These are phyloP conservation scores for Epichloe sp. DNA, from an alignment of 2,329 filamentous ascomycete genomes.

Conservation along the genomic window DNA sequence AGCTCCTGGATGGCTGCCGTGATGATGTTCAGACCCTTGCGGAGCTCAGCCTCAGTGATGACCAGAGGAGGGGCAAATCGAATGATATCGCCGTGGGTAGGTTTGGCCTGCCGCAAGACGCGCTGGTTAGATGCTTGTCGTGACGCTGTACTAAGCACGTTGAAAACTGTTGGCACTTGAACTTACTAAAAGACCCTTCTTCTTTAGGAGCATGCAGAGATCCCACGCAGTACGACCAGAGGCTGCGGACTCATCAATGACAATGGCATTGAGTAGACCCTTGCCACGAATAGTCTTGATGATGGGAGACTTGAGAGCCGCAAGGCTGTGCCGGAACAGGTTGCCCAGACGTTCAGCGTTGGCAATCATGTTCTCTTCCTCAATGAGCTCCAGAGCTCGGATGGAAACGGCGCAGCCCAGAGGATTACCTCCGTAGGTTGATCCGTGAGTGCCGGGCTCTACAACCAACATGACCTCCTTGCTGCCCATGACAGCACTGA, in stretches of 20 bases:
- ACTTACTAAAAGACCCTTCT: conserved; percentile 81
- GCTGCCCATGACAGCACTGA: conserved; percentile 77
- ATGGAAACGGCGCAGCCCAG: conserved; percentile 92
- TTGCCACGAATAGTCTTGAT: conserved; percentile 79
- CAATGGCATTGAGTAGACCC: conserved; percentile 86
- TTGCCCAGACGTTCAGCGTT: conserved; percentile 71
- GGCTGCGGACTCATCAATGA: conserved; percentile 83
- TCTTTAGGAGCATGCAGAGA: conserved; percentile 87
- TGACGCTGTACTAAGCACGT: too few species aligned
- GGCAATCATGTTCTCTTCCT: conserved; percentile 79
- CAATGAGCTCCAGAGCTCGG: conserved; percentile 81
- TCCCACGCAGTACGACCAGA: conserved; percentile 89
- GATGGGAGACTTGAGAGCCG: conserved; percentile 63
- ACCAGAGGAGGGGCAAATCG: conserved; percentile 92
- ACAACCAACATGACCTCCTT: conserved; percentile 92
- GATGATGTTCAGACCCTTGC: conserved; percentile 66
- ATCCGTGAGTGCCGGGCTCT: conserved; percentile 93
- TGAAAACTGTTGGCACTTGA: neutral
- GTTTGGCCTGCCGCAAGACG: conserved; percentile 60
- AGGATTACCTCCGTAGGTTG: conserved; percentile 96
- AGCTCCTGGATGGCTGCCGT: conserved; percentile 70
- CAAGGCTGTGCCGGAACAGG: conserved; percentile 68
- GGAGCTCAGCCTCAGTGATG: conserved; percentile 79
- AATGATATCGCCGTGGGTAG: conserved; percentile 97
- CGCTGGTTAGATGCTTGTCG: neutral